Conservation (phyloP, 2,329 filamentous ascomycete genomes). For the Ceratocystis destructans region DNA sequence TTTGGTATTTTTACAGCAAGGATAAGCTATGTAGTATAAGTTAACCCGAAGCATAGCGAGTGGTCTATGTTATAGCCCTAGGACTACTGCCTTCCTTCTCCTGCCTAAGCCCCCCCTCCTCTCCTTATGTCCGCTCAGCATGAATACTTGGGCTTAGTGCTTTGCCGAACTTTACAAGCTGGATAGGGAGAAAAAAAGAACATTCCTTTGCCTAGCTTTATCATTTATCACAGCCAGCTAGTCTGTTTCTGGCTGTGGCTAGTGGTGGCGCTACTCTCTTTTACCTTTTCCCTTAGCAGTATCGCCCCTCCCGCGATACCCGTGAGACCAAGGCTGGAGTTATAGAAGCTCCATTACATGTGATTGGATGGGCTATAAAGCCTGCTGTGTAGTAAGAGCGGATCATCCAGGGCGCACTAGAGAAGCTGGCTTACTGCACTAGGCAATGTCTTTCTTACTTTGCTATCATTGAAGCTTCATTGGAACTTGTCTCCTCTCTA, state of each 20-base stretch:
- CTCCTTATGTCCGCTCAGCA: neutral
- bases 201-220: neutral
- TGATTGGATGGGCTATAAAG: constrained; percentile 1
- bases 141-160: neutral
- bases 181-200: neutral
- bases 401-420: neutral
- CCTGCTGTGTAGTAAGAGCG: neutral
- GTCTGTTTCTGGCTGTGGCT: neutral
- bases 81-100: neutral
- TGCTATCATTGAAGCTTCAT: neutral
- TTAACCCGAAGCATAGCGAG: neutral
- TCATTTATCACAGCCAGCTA: neutral
- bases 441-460: neutral
- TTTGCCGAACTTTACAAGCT: neutral
- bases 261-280: neutral
- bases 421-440: neutral
- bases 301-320: neutral
- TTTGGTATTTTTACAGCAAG: neutral
- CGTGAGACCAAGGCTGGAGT: neutral
- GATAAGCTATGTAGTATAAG: neutral
- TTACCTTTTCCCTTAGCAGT: neutral
- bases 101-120: neutral
- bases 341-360: neutral
- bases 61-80: neutral
- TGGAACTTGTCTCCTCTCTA: neutral